A percentile compares a stretch with the other conserved stretches of the same genome.
Evolutionary conservation across 441 rosid genomes (phyloP).

Genomic region (Adansonia rubrostipa): DNA sequence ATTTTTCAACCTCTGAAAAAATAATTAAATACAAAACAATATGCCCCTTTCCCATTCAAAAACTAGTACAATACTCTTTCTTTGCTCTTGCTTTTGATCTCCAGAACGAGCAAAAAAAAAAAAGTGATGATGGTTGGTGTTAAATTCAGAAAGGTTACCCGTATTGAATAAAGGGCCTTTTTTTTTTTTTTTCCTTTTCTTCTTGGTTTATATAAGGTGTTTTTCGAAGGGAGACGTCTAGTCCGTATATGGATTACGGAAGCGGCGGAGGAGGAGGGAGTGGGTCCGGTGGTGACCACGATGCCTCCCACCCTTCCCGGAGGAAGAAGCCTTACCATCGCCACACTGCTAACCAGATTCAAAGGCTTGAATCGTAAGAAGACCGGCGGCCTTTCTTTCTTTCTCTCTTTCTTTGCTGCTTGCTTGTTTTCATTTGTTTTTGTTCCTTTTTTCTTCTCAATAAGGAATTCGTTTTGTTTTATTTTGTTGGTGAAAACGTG

Average conservation of each 20-base stretch:
- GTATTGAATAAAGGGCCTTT: neutral
- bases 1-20: constrained; percentile 29
- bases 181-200: neutral
- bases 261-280: constrained; percentile 48
- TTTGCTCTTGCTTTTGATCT: neutral
- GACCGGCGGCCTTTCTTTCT: neutral
- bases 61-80: constrained; percentile 3
- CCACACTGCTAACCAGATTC: constrained; percentile 90
- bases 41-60: constrained; percentile 22
- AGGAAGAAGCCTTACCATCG: constrained; percentile 94
- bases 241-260: constrained; percentile 48
- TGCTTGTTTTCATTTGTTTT: neutral
- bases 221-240: neutral
- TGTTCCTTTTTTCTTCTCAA: neutral
- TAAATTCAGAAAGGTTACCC: neutral
- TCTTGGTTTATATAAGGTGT: neutral
- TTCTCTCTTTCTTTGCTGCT: neutral
- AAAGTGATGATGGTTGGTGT: neutral
- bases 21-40: neutral
- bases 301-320: constrained; percentile 55
- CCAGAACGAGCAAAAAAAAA: neutral
- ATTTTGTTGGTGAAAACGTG: constrained; percentile 26
- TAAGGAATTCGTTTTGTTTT: neutral
- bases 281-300: constrained; percentile 68
- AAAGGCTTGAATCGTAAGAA: constrained; percentile 83